A percentile compares a stretch with the other conserved stretches of the same genome.
Evolutionary conservation across 768 basidiomycete species (phyloP).

Genomic region (Leucogyrophana mollusca): DNA sequence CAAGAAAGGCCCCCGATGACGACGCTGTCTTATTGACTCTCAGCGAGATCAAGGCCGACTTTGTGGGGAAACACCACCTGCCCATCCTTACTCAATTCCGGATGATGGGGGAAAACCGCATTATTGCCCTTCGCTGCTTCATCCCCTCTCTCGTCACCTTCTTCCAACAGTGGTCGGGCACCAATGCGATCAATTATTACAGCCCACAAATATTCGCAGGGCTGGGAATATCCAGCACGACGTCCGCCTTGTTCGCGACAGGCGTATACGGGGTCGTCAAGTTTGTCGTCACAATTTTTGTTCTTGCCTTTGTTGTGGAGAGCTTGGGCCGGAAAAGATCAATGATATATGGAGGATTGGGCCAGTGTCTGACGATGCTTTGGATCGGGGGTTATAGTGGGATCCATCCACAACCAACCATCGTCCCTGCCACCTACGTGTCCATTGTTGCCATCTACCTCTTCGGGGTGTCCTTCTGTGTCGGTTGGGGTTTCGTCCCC

Average conservation of each 20-base stretch:
- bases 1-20: conserved; percentile 21
- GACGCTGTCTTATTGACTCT: conserved; percentile 28
- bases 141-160: conserved; percentile 33
- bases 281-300: conserved; percentile 27
- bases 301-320: conserved; percentile 38
- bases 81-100: conserved; percentile 24
- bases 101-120: conserved; percentile 32
- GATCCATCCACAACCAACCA: conserved; percentile 21
- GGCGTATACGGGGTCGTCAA: conserved; percentile 43
- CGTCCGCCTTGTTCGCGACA: conserved; percentile 35
- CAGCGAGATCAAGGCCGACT: conserved; percentile 34
- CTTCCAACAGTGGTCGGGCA: conserved; percentile 40
- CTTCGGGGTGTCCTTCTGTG: conserved; percentile 34
- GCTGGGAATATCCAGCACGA: conserved; percentile 31
- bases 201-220: conserved; percentile 34
- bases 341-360: conserved; percentile 34
- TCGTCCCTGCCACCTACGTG: conserved; percentile 31
- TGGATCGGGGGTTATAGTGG: conserved; percentile 33
- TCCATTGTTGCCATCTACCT: conserved; percentile 36
- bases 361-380: conserved; percentile 35
- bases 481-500: conserved; percentile 33
- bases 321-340: conserved; percentile 37
- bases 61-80: conserved; percentile 27
- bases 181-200: conserved; percentile 43
- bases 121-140: conserved; percentile 27